Evolutionary conservation across 2,329 filamentous ascomycete genomes (phyloP).

Genomic region (Claviceps monticola): DNA sequence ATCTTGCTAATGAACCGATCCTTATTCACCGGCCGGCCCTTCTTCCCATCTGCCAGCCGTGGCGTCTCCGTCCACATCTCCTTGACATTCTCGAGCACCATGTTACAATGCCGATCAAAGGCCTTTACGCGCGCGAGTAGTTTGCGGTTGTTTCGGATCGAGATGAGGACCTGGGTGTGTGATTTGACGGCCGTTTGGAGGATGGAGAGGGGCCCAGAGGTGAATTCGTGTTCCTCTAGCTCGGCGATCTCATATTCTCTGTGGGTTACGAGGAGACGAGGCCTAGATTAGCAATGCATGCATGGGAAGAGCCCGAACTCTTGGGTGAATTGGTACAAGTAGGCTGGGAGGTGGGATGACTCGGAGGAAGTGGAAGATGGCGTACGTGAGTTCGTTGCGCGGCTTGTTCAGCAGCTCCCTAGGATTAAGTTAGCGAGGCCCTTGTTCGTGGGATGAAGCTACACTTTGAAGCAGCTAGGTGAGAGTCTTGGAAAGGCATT

Average conservation of each 20-base stretch:
- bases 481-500: too few species aligned
- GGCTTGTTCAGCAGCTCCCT: constrained; percentile 85
- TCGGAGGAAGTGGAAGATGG: constrained; percentile 4
- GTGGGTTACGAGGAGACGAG: background rate
- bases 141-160: constrained; percentile 96
- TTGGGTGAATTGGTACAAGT: background rate
- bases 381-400: constrained; percentile 81
- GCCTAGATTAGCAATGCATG: too few species aligned
- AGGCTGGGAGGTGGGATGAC: background rate
- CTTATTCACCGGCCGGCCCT: constrained; percentile 87
- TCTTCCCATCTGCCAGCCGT: constrained; percentile 67
- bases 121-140: constrained; percentile 94
- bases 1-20: constrained; percentile 97
- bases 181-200: constrained; percentile 92
- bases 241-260: constrained; percentile 87
- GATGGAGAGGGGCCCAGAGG: constrained; percentile 56
- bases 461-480: too few species aligned
- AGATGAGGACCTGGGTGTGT: constrained; percentile 92
- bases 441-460: background rate
- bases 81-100: constrained; percentile 86
- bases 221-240: constrained; percentile 44
- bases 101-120: constrained; percentile 97
- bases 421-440: constrained; percentile 16
- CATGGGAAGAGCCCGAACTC: too few species aligned
- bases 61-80: constrained; percentile 99